Evolutionary conservation across 345 rosid species (phyloP).

Genomic region (Rubroshorea leprosula): DNA sequence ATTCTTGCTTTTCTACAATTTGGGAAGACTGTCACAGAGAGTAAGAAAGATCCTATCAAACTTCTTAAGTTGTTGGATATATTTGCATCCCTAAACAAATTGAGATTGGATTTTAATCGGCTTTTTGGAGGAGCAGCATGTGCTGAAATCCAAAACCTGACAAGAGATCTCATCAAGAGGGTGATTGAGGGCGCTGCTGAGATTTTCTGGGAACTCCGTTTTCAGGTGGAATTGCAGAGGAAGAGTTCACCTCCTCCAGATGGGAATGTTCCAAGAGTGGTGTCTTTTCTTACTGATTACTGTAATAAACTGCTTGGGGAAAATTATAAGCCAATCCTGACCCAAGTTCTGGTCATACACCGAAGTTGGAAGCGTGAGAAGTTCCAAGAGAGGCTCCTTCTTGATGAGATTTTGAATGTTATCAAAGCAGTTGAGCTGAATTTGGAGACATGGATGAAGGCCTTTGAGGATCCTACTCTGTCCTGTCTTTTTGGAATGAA

Average conservation of each 20-base stretch:
- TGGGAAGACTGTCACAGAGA: slow-evolving; percentile 89
- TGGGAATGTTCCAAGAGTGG: slow-evolving; percentile 72
- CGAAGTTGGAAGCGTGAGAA: slow-evolving; percentile 91
- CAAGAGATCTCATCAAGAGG: slow-evolving; percentile 88
- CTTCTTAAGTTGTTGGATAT: slow-evolving; percentile 88
- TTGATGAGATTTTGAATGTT: slow-evolving; percentile 58
- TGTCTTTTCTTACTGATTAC: slow-evolving; percentile 80
- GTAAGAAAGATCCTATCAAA: slow-evolving; percentile 92
- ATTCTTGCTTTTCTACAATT: slow-evolving; percentile 91
- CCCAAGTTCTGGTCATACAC: slow-evolving; percentile 77
- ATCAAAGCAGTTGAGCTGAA: slow-evolving; percentile 69
- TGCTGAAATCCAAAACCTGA: slow-evolving; percentile 83
- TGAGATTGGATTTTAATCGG: slow-evolving; percentile 85
- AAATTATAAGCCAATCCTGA: slow-evolving; percentile 66
- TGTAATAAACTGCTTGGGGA: slow-evolving; percentile 84
- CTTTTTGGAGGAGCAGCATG: slow-evolving; percentile 98
- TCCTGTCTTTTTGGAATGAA: slow-evolving; percentile 80
- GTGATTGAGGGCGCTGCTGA: slow-evolving; percentile 87
- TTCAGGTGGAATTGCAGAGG: slow-evolving; percentile 89
- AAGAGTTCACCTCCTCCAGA: slow-evolving; percentile 75
- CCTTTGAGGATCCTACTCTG: slow-evolving; percentile 50
- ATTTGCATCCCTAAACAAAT: slow-evolving; percentile 74
- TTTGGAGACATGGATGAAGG: slow-evolving; percentile 78
- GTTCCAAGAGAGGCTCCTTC: slow-evolving; percentile 78
- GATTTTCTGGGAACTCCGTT: slow-evolving; percentile 88